A percentile compares a stretch with the other conserved stretches of the same genome.
Conservation (phyloP, 2,329 filamentous ascomycete genomes). For the Talaromyces sp. region DNA sequence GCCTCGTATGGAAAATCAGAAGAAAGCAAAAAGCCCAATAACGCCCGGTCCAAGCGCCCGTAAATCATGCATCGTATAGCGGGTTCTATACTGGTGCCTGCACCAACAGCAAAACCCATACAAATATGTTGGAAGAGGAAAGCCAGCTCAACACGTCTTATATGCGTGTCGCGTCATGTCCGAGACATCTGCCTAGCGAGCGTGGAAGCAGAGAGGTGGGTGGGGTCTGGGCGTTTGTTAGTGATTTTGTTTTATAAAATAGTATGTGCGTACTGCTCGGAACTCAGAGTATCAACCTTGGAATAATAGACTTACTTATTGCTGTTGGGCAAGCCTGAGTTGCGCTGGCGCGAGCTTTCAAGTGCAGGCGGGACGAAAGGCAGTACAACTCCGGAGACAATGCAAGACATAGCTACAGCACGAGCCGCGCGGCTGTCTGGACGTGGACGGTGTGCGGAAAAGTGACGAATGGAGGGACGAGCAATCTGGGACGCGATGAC, state of each 20-base stretch:
- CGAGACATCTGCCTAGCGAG: slow-evolving; percentile 31
- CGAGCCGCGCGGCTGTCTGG: slow-evolving; percentile 44
- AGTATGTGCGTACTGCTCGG: too few species aligned
- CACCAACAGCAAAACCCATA: slow-evolving; percentile 9
- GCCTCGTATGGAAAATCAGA: neutral
- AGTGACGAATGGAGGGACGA: slow-evolving; percentile 47
- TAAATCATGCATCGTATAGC: slow-evolving; percentile 17
- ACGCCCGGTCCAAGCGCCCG: slow-evolving; percentile 21
- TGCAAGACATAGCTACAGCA: slow-evolving; percentile 44
- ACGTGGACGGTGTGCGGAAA: slow-evolving; percentile 46
- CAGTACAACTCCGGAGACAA: slow-evolving; percentile 47
- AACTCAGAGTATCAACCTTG: too few species aligned
- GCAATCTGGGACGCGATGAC: slow-evolving; percentile 27
- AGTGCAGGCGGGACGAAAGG: slow-evolving; percentile 52
- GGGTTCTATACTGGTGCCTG: slow-evolving; percentile 14
- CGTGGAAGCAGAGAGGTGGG: slow-evolving; percentile 48
- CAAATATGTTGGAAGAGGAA: neutral
- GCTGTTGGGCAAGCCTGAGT: slow-evolving; percentile 39
- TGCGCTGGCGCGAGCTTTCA: slow-evolving; percentile 48
- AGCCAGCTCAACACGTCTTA: neutral
- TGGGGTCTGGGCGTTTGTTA: slow-evolving; percentile 31
- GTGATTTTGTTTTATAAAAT: neutral
- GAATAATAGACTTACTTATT: slow-evolving; percentile 43
- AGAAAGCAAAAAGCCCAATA: slow-evolving; percentile 1
- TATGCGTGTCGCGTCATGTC: neutral